A percentile compares a stretch with the other conserved stretches of the same genome.
phyloP scores from a whole-genome alignment of 192 early-diverging fungal species.

The Haplosporangium gracile region DNA sequence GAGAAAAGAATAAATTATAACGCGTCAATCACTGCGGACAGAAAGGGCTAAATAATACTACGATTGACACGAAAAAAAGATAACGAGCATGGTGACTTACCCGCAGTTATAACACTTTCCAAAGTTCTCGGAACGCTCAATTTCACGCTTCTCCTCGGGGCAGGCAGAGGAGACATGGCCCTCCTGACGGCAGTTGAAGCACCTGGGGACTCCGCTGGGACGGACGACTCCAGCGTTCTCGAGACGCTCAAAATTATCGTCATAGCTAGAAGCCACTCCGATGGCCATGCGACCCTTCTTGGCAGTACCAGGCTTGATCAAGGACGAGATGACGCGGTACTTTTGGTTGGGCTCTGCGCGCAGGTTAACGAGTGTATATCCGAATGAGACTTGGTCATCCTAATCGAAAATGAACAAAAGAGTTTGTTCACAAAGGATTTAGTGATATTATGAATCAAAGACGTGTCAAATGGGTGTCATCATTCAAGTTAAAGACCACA shows the following conservation, averaged over 20 bases:
- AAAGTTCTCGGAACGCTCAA: slow-evolving; percentile 36
- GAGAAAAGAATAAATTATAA: not conserved
- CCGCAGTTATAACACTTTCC: slow-evolving; percentile 62
- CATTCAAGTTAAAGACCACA: not conserved
- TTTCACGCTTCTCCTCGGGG: slow-evolving; percentile 30
- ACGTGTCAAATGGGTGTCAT: not conserved
- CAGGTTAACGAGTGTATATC: slow-evolving; percentile 52
- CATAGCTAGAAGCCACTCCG: slow-evolving; percentile 32
- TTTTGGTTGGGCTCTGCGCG: slow-evolving; percentile 23
- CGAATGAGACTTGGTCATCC: slow-evolving; percentile 37
- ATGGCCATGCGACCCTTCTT: slow-evolving; percentile 43
- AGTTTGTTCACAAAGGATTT: not conserved
- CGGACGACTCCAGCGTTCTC: slow-evolving; percentile 25
- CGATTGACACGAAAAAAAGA: not conserved
- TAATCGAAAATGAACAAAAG: not conserved
- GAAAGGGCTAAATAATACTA: not conserved
- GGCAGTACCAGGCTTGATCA: slow-evolving; percentile 41
- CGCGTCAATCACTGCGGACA: too few species aligned
- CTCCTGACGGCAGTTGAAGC: slow-evolving; percentile 64
- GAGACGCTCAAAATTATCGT: slow-evolving; percentile 39
- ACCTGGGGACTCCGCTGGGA: slow-evolving; percentile 49
- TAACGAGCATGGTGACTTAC: not conserved
- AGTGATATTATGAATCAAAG: not conserved
- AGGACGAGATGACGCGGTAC: slow-evolving; percentile 39
- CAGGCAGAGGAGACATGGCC: slow-evolving; percentile 64